Base-by-base conservation (phyloP, 2,329 filamentous ascomycete genomes). In the Fusarium sp. region DNA sequence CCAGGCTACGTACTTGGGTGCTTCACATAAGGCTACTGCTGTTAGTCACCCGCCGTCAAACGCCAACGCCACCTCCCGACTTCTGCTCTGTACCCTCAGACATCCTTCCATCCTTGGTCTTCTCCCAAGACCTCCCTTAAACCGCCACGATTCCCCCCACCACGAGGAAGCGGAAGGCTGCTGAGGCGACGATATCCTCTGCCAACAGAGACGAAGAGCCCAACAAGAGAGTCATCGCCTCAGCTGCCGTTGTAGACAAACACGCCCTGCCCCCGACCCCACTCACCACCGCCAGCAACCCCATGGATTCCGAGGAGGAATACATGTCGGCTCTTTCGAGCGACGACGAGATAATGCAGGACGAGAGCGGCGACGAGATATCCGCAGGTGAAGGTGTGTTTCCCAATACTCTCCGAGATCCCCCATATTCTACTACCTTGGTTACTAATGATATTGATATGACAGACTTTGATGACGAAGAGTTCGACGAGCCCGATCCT, bases 301-400 rank as follows among this genome's bases (percentile, higher is more conserved):
- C 86, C 73, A 98, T 98, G 95, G 95, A 98, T 85, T 98, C 95
- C 14, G 96, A 98, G 78, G 95, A 98, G 79, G 96, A 98, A 69
- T 95, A 95, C 83, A 93, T 96, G 89, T 97, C 93, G 78, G 91
- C 91, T 80, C 87, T 92, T 77, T 96, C 94, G 47, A 97, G 79
- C 74, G 92, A 92, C 47, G 91, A 92, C 62, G 92, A 93, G 74
- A 89, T 94, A 68, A 88, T 92, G 82, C 89, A 93, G 72, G 93
- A 95, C 78, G 91, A 93, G 69, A 95, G 93, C 77, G 95, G 94
- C 62, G 94, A 95, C 78, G 91, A 88, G 81, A 83, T 89, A 70
- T 89, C 88, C 4, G 87, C 81, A 11, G 85, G 79, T 24, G 88
- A 89, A 77, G 87, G 87, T 89, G 77, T 52, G 67, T 34, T 20